These are phyloP conservation scores for Corrigiola litoralis DNA, from an alignment of 179 eudicot genomes.

Conservation along the genomic window DNA sequence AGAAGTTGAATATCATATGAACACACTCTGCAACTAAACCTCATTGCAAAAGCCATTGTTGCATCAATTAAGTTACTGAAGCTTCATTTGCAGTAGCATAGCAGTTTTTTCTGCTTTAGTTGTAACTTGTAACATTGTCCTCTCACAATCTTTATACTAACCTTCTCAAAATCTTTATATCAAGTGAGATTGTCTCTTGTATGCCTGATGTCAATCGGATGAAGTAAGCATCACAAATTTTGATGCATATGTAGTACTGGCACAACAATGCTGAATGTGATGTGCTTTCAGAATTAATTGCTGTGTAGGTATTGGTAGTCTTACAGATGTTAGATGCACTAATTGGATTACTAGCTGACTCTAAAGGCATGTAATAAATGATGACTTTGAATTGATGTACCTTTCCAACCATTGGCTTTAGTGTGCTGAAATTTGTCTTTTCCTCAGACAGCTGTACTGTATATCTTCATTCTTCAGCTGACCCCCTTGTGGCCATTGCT, in stretches of 20 bases:
- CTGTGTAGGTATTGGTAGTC: constrained; percentile 2
- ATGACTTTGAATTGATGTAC: background rate
- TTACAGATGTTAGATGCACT: background rate
- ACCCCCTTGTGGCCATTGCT: background rate
- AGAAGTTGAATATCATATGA: background rate
- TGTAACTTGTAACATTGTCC: background rate
- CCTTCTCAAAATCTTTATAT: background rate
- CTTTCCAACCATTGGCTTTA: background rate
- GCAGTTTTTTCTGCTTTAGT: too few species aligned
- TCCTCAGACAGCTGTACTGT: background rate
- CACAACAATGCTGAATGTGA: constrained; percentile 14
- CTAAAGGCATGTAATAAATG: constrained; percentile 3
- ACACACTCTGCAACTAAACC: too few species aligned
- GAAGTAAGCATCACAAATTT: constrained; percentile 3
- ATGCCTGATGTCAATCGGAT: background rate
- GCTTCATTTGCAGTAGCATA: background rate
- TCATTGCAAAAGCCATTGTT: too few species aligned
- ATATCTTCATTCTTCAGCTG: background rate
- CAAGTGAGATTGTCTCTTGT: constrained; percentile 2
- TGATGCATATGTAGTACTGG: constrained; percentile 1
- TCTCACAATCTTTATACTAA: background rate
- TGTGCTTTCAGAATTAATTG: background rate
- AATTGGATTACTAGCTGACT: background rate
- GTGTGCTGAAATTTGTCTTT: background rate
- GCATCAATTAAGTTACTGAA: background rate